Evolutionary conservation across 2,329 filamentous ascomycete genomes (phyloP), one percentile per base, ranked within the genome.

Genomic region (Bipolaris cookei): DNA sequence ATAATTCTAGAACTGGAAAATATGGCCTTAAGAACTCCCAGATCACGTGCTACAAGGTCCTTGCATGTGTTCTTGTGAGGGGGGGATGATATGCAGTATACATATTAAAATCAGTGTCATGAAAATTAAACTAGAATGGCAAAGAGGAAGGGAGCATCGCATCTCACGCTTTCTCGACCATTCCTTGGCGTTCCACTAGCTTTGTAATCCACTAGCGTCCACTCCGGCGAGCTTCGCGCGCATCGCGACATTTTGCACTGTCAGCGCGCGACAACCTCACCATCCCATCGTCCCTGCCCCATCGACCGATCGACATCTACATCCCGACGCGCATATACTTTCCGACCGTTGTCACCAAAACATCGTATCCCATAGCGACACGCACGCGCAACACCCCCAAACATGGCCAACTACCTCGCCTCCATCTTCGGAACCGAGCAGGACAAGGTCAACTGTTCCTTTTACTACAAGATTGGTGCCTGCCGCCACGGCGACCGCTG

Each of bases 391-490:
- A 51, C 6, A 34, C 50, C 56, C 51, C 32, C 43, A 58, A 80
- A 25, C 74, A 97, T 97, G 93, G 93, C 93, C 75, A 97, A 97
- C 84, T 98, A 97, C 78, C 90, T 99, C 78, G 95, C 95, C 73
- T 97, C 92, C 77, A 99, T 99, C 82, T 99, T 99, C 84, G 95
- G 95, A 74, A 99, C 95, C 28, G 95, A 99, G 85, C 95, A 98
- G 80, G 95, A 99, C 88, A 99, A 83, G 68, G 93, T 97, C 83
- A 97, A 98, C 86, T 97, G 95, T 86, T 95, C 90, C 56, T 99
- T 99, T 87, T 99, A 99, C 88, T 93, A 97, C 90, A 99, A 99
- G 84, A 99, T 99, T 79, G 95, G 95, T 77, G 95, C 95, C 52
- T 99, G 95, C 84, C 90, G 95, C 62, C 95, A 99, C 84, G 95